These are phyloP conservation scores for Oryza meridionalis DNA, from an alignment of 176 grass and related monocot species.

Conservation along the genomic window DNA sequence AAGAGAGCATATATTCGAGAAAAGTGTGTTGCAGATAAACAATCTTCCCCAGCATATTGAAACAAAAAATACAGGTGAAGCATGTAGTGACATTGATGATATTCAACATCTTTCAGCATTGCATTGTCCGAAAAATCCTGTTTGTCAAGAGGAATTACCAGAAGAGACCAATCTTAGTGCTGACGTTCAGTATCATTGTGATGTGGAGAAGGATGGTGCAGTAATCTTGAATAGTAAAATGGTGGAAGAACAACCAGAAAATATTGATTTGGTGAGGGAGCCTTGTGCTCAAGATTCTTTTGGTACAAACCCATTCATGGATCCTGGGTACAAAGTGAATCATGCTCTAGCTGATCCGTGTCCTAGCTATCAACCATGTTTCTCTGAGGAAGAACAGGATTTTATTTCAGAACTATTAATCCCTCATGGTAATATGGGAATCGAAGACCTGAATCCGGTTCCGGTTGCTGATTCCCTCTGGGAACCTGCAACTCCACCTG, in stretches of 20 bases:
- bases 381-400: conserved; percentile 56
- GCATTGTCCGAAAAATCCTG: conserved; percentile 32
- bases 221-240: conserved; percentile 28
- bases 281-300: conserved; percentile 50
- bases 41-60: conserved; percentile 32
- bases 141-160: conserved; percentile 42
- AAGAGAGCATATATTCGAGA: conserved; percentile 43
- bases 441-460: conserved; percentile 36
- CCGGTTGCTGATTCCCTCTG: conserved; percentile 58
- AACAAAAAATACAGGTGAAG: conserved; percentile 34
- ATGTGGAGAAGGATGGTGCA: conserved; percentile 40
- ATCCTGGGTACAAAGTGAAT: conserved; percentile 37
- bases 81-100: conserved; percentile 25
- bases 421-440: conserved; percentile 41
- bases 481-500: conserved; percentile 66
- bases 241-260: conserved; percentile 24
- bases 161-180: conserved; percentile 35
- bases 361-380: conserved; percentile 31
- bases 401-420: conserved; percentile 54
- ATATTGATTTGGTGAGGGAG: conserved; percentile 30
- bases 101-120: conserved; percentile 26
- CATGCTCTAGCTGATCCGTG: conserved; percentile 33
- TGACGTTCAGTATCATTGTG: conserved; percentile 26
- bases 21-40: conserved; percentile 26
- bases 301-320: conserved; percentile 51